Evolutionary conservation across 371 early-diverging fungal genomes (phyloP), one percentile per base, ranked within the genome.

Genomic region (Batrachochytrium dendrobatidis): DNA sequence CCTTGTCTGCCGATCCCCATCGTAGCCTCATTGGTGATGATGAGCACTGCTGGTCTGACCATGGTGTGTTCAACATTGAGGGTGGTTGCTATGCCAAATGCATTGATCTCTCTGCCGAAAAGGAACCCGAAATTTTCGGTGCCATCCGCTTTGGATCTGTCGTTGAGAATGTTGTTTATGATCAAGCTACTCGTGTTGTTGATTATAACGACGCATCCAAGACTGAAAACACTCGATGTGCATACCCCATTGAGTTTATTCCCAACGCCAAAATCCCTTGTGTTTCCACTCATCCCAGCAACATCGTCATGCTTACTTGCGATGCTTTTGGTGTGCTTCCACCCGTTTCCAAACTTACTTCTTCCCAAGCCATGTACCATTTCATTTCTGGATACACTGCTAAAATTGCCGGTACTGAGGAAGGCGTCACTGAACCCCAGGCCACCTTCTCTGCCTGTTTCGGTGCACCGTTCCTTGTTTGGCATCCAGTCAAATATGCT

Each of bases 21-120:
- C 91, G 98, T 56, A 71, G 74, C 63, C 78, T 97, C 63, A 95
- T 97, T 71, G 98, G 98, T 74, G 98, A 97, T 75, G 98, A 97
- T 72, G 98, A 97, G 76, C 98, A 97, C 77, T 95, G 95, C 79
- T 97, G 98, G 96, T 86, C 87, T 26, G 91, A 95, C 63, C 79
- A 87, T 51, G 96, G 96, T 63, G 77, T 94, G 58, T 97, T 97
- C 87, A 95, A 81, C 73, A 94, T 97, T 68, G 98, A 97, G 80
- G 98, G 98, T 60, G 98, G 98, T 28, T 97, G 98, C 76, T 97
- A 97, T 70, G 98, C 98, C 69, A 97, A 97, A 77, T 86, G 89
- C 72, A 91, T 97, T 65, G 93, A 91, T 64, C 78, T 97, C 35
- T 90, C 91, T 4, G 85, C 83, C 44, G 95, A 92, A 67, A 95